These are phyloP conservation scores for Glarea lozoyensis DNA, from an alignment of 495 filamentous ascomycete genomes.

Conservation along the genomic window DNA sequence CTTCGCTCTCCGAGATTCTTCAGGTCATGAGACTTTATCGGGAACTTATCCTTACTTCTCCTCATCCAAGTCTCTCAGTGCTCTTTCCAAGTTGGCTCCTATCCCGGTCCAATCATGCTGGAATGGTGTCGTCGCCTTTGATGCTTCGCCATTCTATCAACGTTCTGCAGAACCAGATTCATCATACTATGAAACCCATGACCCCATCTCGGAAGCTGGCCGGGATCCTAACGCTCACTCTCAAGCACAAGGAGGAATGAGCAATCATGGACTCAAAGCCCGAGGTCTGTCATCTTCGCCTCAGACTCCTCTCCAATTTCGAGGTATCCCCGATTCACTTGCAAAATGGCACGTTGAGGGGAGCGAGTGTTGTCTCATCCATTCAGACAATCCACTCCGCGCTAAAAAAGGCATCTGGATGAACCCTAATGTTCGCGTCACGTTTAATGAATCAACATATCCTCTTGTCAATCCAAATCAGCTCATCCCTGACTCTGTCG, in stretches of 20 bases:
- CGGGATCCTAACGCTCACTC: too few species aligned
- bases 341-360: conserved; percentile 63
- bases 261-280: too few species aligned
- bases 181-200: too few species aligned
- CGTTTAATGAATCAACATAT: conserved; percentile 54
- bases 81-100: conserved; percentile 43
- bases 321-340: conserved; percentile 61
- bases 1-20: conserved; percentile 68
- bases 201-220: too few species aligned
- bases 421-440: conserved; percentile 72
- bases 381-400: conserved; percentile 57
- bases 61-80: conserved; percentile 45
- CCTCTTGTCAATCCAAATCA: conserved; percentile 33
- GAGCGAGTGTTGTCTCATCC: conserved; percentile 78
- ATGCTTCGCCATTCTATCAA: conserved; percentile 47
- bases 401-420: conserved; percentile 55
- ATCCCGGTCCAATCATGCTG: conserved; percentile 72
- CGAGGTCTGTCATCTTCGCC: too few species aligned
- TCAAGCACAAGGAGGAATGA: too few species aligned
- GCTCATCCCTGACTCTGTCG: neutral
- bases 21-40: conserved; percentile 51
- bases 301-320: conserved; percentile 47
- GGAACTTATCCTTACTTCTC: conserved; percentile 75
- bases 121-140: conserved; percentile 61
- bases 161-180: neutral